Percentiles rank a stretch among this genome's conserved stretches.
Evolutionary conservation across 305 asterid genomes (phyloP).

Genomic region (Ilex paraguariensis): DNA sequence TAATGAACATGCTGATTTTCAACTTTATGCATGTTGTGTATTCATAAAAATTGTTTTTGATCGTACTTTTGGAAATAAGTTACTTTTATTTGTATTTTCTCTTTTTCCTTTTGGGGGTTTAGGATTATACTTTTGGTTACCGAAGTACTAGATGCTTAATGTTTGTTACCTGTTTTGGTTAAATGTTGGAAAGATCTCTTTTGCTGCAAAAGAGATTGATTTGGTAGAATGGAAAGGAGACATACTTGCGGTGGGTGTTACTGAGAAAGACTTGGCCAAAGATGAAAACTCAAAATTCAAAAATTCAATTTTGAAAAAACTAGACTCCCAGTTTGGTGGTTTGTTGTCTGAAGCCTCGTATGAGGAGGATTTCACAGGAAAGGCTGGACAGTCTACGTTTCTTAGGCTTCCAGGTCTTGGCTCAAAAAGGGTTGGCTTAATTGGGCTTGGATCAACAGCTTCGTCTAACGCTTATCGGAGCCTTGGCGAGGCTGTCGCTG

Average conservation of each 20-base stretch:
- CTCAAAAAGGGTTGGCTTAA: conserved; percentile 67
- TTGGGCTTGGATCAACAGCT: conserved; percentile 68
- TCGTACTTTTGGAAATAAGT: background rate
- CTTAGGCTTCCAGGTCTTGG: conserved; percentile 78
- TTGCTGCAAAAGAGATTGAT: conserved; percentile 81
- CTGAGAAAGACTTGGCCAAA: conserved; percentile 75
- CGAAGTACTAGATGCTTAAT: conserved; percentile 7
- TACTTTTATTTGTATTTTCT: background rate
- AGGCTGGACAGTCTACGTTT: conserved; percentile 74
- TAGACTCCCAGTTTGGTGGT: conserved; percentile 71
- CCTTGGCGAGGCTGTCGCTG: conserved; percentile 92
- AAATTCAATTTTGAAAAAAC: conserved; percentile 59
- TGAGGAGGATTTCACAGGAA: conserved; percentile 88
- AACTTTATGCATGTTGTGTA: no score
- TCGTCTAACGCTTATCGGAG: conserved; percentile 52
- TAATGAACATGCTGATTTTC: no score
- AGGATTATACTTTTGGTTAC: background rate
- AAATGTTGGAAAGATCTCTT: conserved; percentile 50
- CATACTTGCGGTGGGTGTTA: conserved; percentile 83
- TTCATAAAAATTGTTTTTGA: no score
- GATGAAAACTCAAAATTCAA: conserved; percentile 71
- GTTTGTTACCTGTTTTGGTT: conserved; percentile 5
- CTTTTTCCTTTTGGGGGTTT: background rate
- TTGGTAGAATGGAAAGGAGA: conserved; percentile 96
- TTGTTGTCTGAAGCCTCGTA: conserved; percentile 69